A percentile compares a stretch with the other conserved stretches of the same genome.
Conservation (phyloP, 768 basidiomycete species). For the Polyporus arcularius region DNA sequence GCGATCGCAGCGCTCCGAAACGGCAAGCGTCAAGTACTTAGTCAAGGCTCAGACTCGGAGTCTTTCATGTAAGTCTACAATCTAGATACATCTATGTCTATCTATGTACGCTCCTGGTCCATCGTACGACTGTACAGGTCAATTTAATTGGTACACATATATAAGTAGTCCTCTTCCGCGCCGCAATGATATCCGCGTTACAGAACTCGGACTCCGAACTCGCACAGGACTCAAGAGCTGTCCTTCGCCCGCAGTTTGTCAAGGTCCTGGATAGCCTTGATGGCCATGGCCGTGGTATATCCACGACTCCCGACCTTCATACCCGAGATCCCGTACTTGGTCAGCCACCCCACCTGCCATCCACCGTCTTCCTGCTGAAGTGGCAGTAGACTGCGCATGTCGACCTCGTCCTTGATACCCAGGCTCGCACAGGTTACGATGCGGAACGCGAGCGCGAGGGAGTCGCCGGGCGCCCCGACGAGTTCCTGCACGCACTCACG, state of each 20-base stretch:
- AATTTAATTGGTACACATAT: no score
- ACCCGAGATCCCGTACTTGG: slow-evolving; percentile 48
- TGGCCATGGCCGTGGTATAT: slow-evolving; percentile 49
- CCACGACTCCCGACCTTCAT: slow-evolving; percentile 51
- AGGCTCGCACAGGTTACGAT: slow-evolving; percentile 42
- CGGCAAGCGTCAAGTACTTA: no score
- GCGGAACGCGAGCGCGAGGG: slow-evolving; percentile 52
- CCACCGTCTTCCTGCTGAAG: slow-evolving; percentile 52
- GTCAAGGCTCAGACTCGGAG: no score
- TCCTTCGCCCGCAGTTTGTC: not conserved
- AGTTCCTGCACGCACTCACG: slow-evolving; percentile 45
- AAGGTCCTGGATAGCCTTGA: slow-evolving; percentile 41
- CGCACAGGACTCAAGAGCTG: not conserved
- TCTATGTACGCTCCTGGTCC: no score
- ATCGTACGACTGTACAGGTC: no score
- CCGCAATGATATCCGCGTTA: no score
- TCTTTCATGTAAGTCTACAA: no score
- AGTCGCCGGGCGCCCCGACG: slow-evolving; percentile 47
- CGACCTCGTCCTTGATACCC: slow-evolving; percentile 42
- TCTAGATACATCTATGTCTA: no score
- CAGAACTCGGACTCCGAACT: no score
- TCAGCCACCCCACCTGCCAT: slow-evolving; percentile 54
- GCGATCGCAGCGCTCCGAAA: no score
- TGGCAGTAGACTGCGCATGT: slow-evolving; percentile 42
- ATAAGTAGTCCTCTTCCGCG: no score